Base-by-base conservation (phyloP, 2,329 filamentous ascomycete genomes). In the Aspergillus flavus region DNA sequence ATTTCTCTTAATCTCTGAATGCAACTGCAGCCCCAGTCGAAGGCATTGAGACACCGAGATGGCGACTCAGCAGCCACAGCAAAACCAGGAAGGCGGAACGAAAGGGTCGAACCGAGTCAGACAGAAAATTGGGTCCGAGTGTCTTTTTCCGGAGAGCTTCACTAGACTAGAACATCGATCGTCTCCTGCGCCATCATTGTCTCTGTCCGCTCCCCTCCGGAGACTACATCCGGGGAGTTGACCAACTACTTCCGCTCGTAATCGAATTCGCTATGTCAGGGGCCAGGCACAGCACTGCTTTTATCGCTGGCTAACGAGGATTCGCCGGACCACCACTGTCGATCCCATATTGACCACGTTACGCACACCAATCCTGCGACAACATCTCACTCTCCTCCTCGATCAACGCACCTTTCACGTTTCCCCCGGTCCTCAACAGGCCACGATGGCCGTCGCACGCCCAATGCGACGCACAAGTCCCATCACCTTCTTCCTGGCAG, bases 381-480 rank as follows among this genome's bases (percentile, higher is more conserved):
- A 57, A 69, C 66, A 59, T 46, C 11, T n/a, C 56, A 11, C 23
- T 53, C 50, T 34, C 45, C 61, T 56, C 45, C 26, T 30, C 46
- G 46, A 52, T 52, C 26, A 41, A 52, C 48, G 45, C 61, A 28
- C 23, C 23, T 58, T 46, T n/a, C 11, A 55, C 65, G 59, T 59
- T 61, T 63, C 58, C 58, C 43, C 32, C 58, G 64, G 54, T 63
- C 69, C 57, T 65, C 64, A 59, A 64, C 61, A 67, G 71, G 72
- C 73, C 75, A 80, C 59, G 62, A 87, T 88, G 86, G 85, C 84
- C 71, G 79, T 84, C 70, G 75, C 84, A 75, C 91, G 92, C 80
- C 83, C 84, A 66, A 86, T 94, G 75, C 92, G 92, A 81, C 91
- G 91, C 81, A 87, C 90, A 76, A 95, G 88, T 79, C 90, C 92